Percentiles rank a stretch among this genome's conserved stretches.
phyloP scores from a whole-genome alignment of 2,329 filamentous ascomycete species.

The Cercospora zeina region DNA sequence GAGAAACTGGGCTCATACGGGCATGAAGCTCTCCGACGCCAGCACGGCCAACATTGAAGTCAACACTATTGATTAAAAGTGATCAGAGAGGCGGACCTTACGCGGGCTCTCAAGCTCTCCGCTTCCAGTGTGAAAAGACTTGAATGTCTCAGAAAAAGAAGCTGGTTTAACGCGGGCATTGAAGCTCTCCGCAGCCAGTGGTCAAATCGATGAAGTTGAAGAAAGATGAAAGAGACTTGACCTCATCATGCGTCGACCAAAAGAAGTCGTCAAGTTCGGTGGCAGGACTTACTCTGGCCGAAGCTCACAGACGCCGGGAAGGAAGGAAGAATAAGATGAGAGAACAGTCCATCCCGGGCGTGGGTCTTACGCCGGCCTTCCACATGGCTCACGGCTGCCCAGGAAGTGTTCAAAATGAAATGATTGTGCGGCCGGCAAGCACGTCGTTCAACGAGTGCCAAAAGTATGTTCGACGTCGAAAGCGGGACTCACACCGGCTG shows the following conservation, averaged over 20 bases:
- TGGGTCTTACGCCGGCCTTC: constrained; percentile 7
- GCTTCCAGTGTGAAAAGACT: background rate
- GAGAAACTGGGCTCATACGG: background rate
- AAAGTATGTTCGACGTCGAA: background rate
- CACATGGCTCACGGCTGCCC: constrained; percentile 5
- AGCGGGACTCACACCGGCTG: constrained; percentile 3
- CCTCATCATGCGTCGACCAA: constrained; percentile 8
- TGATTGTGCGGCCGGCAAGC: background rate
- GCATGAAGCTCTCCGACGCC: constrained; percentile 8
- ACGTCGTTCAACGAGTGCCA: background rate
- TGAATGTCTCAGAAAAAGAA: background rate
- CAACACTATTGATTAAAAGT: no score
- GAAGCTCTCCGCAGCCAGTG: background rate
- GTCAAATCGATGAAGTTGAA: background rate
- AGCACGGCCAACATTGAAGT: background rate
- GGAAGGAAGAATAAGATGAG: background rate
- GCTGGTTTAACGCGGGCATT: background rate
- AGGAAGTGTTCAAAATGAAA: background rate
- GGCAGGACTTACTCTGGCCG: constrained; percentile 16
- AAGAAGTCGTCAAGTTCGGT: constrained; percentile 1
- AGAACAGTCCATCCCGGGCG: background rate
- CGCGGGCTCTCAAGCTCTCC: background rate
- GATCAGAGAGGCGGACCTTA: background rate
- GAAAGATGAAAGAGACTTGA: background rate
- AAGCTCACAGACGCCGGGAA: constrained; percentile 7